Base-by-base conservation (phyloP, 2,329 filamentous ascomycete genomes). In the Alternaria atra region DNA sequence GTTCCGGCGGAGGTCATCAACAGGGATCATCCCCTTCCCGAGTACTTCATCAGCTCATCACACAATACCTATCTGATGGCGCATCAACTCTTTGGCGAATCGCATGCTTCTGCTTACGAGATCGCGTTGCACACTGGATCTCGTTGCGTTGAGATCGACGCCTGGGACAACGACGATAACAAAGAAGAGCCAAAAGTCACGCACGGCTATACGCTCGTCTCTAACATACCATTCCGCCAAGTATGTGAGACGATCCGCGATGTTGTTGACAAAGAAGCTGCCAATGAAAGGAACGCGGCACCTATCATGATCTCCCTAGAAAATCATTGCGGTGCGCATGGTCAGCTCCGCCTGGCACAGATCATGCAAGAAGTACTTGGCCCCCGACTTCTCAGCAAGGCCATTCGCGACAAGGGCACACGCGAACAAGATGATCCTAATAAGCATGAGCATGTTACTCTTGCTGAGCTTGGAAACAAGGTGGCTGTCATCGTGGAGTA, bases 1-100 rank as follows among this genome's bases (percentile, higher is more conserved):
- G 85, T 90, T 1, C 88, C 89, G 0, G 61, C 74, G 2, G 77
- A 83, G 54, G 75, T 89, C 12, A 83, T 84, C 8, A 86, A 90
- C 69, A 80, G 86, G 58, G 86, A 84, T 10, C 81, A 87, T 64
- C 85, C 89, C 1, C 78, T 92, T 23, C 85, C 89, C 2, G 88
- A 91, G 65, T 92, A 92, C 77, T 91, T 88, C 71, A 87, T 92
- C 78, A 90, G 87, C 76, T 90, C 88, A 4, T 90, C 87, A 65
- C 90, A 92, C 79, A 92, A 92, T 76, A 92, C 90, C 0, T 92
- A 92, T 69, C 80, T 92, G 27, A 81, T 89, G 69, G 89, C 89
- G 0, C 88, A 91, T 73, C 90, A 92, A 77, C 84, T 92, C 2
- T 89, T 84, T 67, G 90, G 90, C 5, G 80, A 80, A 23, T 90